Conservation (phyloP, 1,284 basidiomycete species). For the Thelephora terrestris region DNA sequence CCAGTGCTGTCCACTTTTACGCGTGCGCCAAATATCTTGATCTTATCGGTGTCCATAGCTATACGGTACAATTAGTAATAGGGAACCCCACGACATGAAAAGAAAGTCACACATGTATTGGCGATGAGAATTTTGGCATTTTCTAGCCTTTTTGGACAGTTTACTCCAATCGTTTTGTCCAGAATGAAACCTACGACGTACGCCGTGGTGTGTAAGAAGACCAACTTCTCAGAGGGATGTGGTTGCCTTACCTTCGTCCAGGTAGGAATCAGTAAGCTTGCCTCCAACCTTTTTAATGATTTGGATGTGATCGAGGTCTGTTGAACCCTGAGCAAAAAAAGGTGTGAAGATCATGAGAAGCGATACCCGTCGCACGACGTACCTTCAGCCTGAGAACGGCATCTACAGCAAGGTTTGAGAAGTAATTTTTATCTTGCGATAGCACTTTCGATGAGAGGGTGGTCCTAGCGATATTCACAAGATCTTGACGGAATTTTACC, state of each 20-base stretch:
- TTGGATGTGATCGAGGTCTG: slow-evolving; percentile 97
- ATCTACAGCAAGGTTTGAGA: slow-evolving; percentile 96
- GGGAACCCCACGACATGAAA: slow-evolving; percentile 1
- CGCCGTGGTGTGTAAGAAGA: neutral
- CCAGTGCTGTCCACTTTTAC: slow-evolving; percentile 94
- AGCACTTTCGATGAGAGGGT: slow-evolving; percentile 96
- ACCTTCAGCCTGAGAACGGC: slow-evolving; percentile 93
- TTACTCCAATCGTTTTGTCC: slow-evolving; percentile 92
- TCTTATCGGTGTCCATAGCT: slow-evolving; percentile 99
- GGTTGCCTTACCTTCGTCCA: slow-evolving; percentile 73
- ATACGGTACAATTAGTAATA: neutral
- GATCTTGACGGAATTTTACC: slow-evolving; percentile 74
- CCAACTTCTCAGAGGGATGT: neutral
- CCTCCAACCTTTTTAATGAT: slow-evolving; percentile 99
- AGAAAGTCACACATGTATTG: slow-evolving; percentile 66
- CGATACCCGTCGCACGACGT: neutral
- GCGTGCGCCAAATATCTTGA: slow-evolving; percentile 97
- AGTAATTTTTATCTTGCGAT: slow-evolving; percentile 96
- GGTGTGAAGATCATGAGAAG: neutral
- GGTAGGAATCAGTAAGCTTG: slow-evolving; percentile 96
- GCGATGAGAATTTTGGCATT: slow-evolving; percentile 97
- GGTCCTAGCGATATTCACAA: slow-evolving; percentile 95
- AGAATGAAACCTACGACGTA: slow-evolving; percentile 79
- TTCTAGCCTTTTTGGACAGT: slow-evolving; percentile 90
- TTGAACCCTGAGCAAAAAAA: slow-evolving; percentile 58